A percentile compares a stretch with the other conserved stretches of the same genome.
Conservation (phyloP, 768 basidiomycete genomes). For the Lyophyllum semitale region DNA sequence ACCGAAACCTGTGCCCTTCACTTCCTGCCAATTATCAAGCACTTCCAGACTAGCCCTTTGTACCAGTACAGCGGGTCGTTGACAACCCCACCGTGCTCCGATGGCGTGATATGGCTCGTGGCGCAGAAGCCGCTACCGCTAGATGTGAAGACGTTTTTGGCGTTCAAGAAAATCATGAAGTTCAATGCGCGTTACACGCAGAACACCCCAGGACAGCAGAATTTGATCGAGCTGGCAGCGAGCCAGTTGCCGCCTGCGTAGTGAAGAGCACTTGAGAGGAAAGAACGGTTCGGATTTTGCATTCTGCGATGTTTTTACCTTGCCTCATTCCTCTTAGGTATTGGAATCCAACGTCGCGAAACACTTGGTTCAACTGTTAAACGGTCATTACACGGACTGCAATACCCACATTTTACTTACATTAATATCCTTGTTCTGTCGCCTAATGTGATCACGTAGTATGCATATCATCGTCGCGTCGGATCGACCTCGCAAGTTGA, state of each 20-base stretch:
- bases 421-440: too few relatives aligned
- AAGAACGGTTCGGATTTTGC: background rate
- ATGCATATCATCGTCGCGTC: too few relatives aligned
- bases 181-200: constrained; percentile 12
- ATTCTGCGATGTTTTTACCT: too few relatives aligned
- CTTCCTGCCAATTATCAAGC: background rate
- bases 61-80: constrained; percentile 6
- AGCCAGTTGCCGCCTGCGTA: too few relatives aligned
- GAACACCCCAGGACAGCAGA: constrained; percentile 1
- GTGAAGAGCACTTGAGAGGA: background rate
- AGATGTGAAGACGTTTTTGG: background rate
- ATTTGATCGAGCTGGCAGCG: constrained; percentile 9
- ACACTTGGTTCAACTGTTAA: too few relatives aligned
- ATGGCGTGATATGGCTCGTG: constrained; percentile 7
- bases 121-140: background rate
- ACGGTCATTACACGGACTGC: too few relatives aligned
- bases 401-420: too few relatives aligned
- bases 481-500: too few relatives aligned
- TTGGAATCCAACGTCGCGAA: too few relatives aligned
- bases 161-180: constrained; percentile 8
- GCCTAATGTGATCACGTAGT: too few relatives aligned
- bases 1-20: background rate
- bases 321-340: too few relatives aligned
- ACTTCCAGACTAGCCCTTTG: background rate
- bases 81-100: constrained; percentile 11